Evolutionary conservation across 805 yeast species (phyloP).

Genomic region (Cyberlindnera galapagoensis): DNA sequence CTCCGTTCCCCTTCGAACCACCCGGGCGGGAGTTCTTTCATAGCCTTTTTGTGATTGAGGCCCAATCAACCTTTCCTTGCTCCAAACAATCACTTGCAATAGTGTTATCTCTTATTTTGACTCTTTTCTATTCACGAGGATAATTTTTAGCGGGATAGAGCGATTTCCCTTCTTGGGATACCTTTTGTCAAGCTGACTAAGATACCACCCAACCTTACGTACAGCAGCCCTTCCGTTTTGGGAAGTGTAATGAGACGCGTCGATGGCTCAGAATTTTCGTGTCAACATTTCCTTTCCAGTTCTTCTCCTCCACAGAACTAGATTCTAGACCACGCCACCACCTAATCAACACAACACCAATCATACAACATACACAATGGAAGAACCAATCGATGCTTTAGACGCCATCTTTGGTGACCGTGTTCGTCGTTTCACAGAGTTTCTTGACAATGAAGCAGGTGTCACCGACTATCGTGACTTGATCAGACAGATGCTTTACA

Average conservation of each 20-base stretch:
- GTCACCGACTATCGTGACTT: constrained; percentile 58
- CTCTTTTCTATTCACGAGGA: no score
- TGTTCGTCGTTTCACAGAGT: constrained; percentile 83
- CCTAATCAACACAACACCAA: not conserved
- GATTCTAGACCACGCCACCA: not conserved
- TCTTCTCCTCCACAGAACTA: constrained; percentile 2
- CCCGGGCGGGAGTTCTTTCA: no score
- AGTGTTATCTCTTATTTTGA: no score
- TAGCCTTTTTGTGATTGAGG: no score
- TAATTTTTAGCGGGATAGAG: no score
- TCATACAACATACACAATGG: no score
- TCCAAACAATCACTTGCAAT: no score
- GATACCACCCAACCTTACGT: no score
- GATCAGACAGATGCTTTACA: constrained; percentile 66
- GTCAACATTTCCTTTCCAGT: not conserved
- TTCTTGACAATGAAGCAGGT: constrained; percentile 55
- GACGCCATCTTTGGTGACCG: constrained; percentile 68
- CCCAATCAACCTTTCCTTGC: no score
- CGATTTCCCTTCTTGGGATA: no score
- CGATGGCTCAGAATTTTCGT: not conserved
- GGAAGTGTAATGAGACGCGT: constrained; percentile 16
- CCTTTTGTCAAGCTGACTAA: no score
- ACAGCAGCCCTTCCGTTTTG: constrained; percentile 10
- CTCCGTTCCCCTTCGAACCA: no score
- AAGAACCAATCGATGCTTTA: constrained; percentile 19